Conservation (phyloP, 192 early-diverging fungal genomes). For the Podochytrium sp. region DNA sequence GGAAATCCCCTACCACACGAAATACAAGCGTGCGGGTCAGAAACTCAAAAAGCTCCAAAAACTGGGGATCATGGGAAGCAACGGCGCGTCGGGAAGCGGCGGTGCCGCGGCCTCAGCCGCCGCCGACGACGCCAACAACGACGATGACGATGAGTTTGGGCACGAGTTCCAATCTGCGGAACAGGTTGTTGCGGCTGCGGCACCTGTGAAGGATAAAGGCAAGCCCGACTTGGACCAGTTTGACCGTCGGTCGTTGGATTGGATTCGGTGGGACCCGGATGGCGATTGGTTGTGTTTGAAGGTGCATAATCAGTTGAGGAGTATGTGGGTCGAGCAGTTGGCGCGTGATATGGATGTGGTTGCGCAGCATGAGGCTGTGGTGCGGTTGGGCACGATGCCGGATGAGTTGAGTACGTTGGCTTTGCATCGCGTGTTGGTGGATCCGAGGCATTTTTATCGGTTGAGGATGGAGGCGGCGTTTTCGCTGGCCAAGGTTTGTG, state of each 20-base stretch:
- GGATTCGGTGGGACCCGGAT: slow-evolving; percentile 95
- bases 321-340: slow-evolving; percentile 95
- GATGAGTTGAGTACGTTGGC: slow-evolving; percentile 58
- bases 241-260: slow-evolving; percentile 78
- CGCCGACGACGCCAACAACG: slow-evolving; percentile 19
- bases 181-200: slow-evolving; percentile 60
- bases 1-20: slow-evolving; percentile 95
- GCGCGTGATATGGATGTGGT: slow-evolving; percentile 87
- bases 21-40: slow-evolving; percentile 90
- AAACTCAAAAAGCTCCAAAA: slow-evolving; percentile 53
- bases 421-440: slow-evolving; percentile 75
- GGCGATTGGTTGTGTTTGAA: slow-evolving; percentile 91
- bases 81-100: slow-evolving; percentile 43
- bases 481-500: slow-evolving; percentile 37
- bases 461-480: slow-evolving; percentile 55
- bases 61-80: slow-evolving; percentile 50
- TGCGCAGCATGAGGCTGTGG: slow-evolving; percentile 83
- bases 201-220: slow-evolving; percentile 66
- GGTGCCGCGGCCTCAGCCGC: too few relatives aligned
- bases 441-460: slow-evolving; percentile 83
- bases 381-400: slow-evolving; percentile 64
- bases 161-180: slow-evolving; percentile 45
- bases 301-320: slow-evolving; percentile 84
- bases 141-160: slow-evolving; percentile 20
- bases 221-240: slow-evolving; percentile 42